Base-by-base conservation (phyloP, 352 stramenopile genomes). In the Bremia lactucae region DNA sequence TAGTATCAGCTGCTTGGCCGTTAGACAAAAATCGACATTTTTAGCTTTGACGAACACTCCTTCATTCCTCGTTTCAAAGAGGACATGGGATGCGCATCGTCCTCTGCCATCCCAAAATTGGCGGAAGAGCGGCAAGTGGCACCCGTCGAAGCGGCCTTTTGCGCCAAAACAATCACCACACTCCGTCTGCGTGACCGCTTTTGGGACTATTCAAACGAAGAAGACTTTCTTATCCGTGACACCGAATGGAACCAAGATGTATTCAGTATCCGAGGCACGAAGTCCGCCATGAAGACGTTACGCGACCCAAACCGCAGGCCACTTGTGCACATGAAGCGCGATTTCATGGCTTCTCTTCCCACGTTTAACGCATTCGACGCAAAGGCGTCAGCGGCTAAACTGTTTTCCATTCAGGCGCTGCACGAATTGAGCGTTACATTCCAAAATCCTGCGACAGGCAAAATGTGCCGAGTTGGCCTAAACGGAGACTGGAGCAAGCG, bases 31-130 rank as follows among this genome's bases (percentile, higher is more conserved):
- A n/a, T n/a, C n/a, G n/a, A n/a, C n/a, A n/a, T n/a, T n/a, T n/a
- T n/a, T n/a, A n/a, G n/a, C n/a, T n/a, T n/a, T n/a, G n/a, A n/a
- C n/a, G n/a, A n/a, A n/a, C n/a, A n/a, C n/a, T n/a, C n/a, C n/a
- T n/a, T n/a, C n/a, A n/a, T n/a, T n/a, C n/a, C n/a, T n/a, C n/a
- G n/a, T n/a, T n/a, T n/a, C n/a, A n/a, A n/a, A n/a, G n/a, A n/a
- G n/a, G n/a, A n/a, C n/a, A 70, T 70, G 60, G 60, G 60, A 29
- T 70, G 60, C 26, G 49, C 52, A 16, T 64, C 52, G 31, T 70
- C 60, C 18, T 64, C 55, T 19, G 44, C 55, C 13, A 49, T 60
- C 25, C 42, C 46, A 1, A 49, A 54, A 28, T 39, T 57, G 15
- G 44, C 52, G 19, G 42, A 62, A 45, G 10, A 23, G 36, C 48